phyloP scores from a whole-genome alignment of 1,284 basidiomycete species.

The Cryptococcus hybrid region DNA sequence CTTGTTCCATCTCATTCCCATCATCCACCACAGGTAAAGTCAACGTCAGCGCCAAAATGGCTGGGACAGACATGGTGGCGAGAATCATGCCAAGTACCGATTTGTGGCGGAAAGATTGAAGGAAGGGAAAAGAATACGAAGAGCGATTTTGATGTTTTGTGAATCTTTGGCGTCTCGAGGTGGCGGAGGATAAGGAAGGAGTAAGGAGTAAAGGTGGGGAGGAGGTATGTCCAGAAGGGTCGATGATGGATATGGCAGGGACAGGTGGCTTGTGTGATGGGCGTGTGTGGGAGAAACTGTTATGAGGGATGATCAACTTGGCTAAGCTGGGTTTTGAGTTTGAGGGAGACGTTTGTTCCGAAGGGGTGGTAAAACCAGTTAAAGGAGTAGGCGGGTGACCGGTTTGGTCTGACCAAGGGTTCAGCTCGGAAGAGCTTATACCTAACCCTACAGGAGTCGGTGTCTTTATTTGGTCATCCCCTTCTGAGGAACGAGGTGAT shows the following conservation, averaged over 20 bases:
- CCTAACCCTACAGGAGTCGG: background rate
- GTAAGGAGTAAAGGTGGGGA: background rate
- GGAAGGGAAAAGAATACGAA: slow-evolving; percentile 72
- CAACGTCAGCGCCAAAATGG: slow-evolving; percentile 78
- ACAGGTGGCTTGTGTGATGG: background rate
- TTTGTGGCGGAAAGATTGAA: slow-evolving; percentile 72
- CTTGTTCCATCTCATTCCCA: slow-evolving; percentile 38
- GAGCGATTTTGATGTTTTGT: slow-evolving; percentile 4
- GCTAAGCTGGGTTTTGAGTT: slow-evolving; percentile 12
- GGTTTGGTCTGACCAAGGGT: slow-evolving; percentile 33
- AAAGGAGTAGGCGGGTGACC: slow-evolving; percentile 22
- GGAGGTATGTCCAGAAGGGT: slow-evolving; percentile 25
- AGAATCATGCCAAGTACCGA: slow-evolving; percentile 69
- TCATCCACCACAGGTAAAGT: slow-evolving; percentile 82
- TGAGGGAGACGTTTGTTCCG: background rate
- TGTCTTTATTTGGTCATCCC: background rate
- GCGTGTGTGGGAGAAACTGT: background rate
- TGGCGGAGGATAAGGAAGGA: background rate
- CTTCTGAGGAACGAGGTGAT: too few species aligned
- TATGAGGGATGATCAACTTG: slow-evolving; percentile 14
- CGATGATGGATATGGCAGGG: slow-evolving; percentile 30
- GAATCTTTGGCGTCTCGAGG: background rate
- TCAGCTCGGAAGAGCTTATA: slow-evolving; percentile 12
- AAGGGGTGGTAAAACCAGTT: background rate
- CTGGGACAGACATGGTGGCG: slow-evolving; percentile 78